Evolutionary conservation across 805 yeast species (phyloP), one percentile per base, ranked within the genome.

Genomic region (Sugiyamaella lignohabitans): DNA sequence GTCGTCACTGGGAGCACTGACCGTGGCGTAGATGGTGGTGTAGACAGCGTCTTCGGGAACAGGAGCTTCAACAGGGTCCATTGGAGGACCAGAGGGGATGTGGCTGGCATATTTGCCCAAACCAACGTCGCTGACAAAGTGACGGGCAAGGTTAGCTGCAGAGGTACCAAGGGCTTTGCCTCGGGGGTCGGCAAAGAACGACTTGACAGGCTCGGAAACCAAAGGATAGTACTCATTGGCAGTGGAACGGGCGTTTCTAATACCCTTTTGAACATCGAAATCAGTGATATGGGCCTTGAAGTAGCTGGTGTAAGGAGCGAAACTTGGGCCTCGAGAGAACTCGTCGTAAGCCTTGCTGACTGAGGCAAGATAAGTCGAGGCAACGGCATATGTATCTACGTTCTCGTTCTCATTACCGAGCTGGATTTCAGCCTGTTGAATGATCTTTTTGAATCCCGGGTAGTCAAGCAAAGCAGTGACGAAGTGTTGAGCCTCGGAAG

Each of bases 181-280:
- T 4, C 43, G 51, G 11, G 51, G 47, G 22, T 49, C 51, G 16
- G 48, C 49, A 18, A 48, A 39, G 20, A 53, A 38, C 27, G 52
- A 42, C 21, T 45, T 21, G 40, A 48, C 43, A 16, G 44, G 44
- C 5, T 30, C 35, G 24, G 47, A 22, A 43, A 50, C 39, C 35
- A 46, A 27, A 4, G 49, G 47, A 24, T 27, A 41, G 49, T 36
- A 43, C 18, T 17, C 32, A n/a, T 40, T 22, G 20, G 36, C 47
- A 23, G 40, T 11, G 14, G 29, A 21, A 24, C 40, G 49, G 51
- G 48, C 55, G 19, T 53, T 42, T 11, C 52, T 46, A 5, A 60
- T 42, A 1, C 59, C 59, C 20, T 46, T 49, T 20, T 57, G 50
- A 17, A 60, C 57, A 14, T 52, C 58, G 45, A 57, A 54, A 46